Base-by-base conservation (phyloP, 176 grass and related monocot genomes). In the Areca catechu region DNA sequence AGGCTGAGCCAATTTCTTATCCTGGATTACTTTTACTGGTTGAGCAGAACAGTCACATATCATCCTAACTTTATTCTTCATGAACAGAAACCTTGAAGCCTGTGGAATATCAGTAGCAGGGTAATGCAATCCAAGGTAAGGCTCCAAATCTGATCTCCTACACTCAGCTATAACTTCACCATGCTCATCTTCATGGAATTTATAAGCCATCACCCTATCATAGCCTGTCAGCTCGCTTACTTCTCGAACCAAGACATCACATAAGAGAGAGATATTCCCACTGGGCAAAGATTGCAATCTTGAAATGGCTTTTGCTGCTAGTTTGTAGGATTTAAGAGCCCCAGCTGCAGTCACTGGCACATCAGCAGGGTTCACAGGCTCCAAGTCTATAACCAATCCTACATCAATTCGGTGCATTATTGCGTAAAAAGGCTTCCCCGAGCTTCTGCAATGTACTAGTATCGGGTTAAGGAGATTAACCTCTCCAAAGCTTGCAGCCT, bases 61-160 rank as follows among this genome's bases (percentile, higher is more conserved):
- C 81, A 98, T 85, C 67, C 87, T 54, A 51, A 98, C 87, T 80
- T 92, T 98, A 47, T 98, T 98, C 76, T 98, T 98, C 87, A 92
- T 80, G 17, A 98, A 98, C 25, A 98, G 72, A 77, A 98, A 98
- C 66, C 93, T 82, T 22, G 93, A 85, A 2, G 87, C 84, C 19
- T 88, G 87, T 0, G 87, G 93, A 49, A 98, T 98, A 74, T 98
- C 93, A 0, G 93, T 98, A 49, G 93, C 93, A 7, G 93, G 93
- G 63, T 98, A 98, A 74, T 92, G 93, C 65, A 98, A 58, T 47
- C 93, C 93, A 24, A 98, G 80, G 69, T 92, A 92, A 16, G 87
- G 84, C 56, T 98, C 93, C 63, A 98, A 49, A 71, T 88, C 93
- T 20, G 93, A 67, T 54, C 78, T 98, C 74, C 70, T 85, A 49